Evolutionary conservation across 352 stramenopile genomes (phyloP).

Genomic region (Sclerospora graminicola): DNA sequence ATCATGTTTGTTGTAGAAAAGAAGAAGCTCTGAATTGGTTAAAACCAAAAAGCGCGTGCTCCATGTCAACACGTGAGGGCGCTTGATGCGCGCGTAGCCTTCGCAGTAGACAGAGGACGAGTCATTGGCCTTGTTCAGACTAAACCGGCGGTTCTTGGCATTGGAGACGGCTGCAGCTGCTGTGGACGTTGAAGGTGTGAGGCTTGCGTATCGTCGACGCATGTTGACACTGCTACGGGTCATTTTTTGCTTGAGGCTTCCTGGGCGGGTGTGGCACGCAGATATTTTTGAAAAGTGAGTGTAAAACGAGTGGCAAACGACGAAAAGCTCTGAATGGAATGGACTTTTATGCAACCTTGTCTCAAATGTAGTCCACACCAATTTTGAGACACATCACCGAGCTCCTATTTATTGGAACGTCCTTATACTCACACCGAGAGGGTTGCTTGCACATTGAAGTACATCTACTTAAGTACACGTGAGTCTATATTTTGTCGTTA

Average conservation of each 20-base stretch:
- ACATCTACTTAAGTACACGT: too few species aligned
- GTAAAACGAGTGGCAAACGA: too few species aligned
- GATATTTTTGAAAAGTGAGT: too few species aligned
- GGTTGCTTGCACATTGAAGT: too few species aligned
- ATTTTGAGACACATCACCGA: too few species aligned
- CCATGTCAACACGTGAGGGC: slow-evolving; percentile 42
- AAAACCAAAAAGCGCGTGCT: slow-evolving; percentile 56
- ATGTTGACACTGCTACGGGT: not conserved
- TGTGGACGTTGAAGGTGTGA: not conserved
- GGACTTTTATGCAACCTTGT: too few species aligned
- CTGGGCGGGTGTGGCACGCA: too few species aligned
- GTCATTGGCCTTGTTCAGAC: slow-evolving; percentile 14
- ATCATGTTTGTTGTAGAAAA: slow-evolving; percentile 49
- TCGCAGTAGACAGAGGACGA: slow-evolving; percentile 27
- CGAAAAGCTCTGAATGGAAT: too few species aligned
- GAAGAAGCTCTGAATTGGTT: slow-evolving; percentile 26
- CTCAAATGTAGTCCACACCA: too few species aligned
- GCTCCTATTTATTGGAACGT: too few species aligned
- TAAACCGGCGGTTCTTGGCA: slow-evolving; percentile 16
- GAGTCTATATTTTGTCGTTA: too few species aligned
- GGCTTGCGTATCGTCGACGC: slow-evolving; percentile 3
- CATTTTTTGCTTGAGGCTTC: slow-evolving; percentile 1
- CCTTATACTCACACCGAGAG: too few species aligned
- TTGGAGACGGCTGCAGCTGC: not conserved
- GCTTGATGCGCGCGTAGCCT: slow-evolving; percentile 55